A percentile compares a stretch with the other conserved stretches of the same genome.
phyloP scores from a whole-genome alignment of 352 stramenopile genomes.

The Globisporangium okanoganense region DNA sequence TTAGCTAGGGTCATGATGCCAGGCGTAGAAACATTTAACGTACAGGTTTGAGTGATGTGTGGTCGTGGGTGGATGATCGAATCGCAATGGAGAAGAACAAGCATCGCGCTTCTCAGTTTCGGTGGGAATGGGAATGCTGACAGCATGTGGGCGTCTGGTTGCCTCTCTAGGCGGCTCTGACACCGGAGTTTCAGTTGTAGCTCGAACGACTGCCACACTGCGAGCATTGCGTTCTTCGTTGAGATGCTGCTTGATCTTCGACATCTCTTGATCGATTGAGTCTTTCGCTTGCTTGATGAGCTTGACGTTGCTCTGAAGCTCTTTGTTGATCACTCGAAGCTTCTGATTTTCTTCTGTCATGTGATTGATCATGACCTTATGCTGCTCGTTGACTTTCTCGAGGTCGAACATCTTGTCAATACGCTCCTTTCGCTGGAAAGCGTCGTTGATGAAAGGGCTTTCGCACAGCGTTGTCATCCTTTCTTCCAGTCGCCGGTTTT shows the following conservation, averaged over 20 bases:
- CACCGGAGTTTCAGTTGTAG: conserved; percentile 11
- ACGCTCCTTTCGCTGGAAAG: conserved; percentile 82
- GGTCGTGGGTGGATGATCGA: conserved; percentile 12
- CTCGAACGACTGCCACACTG: conserved; percentile 28
- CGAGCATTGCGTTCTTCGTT: conserved; percentile 60
- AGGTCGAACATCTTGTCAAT: conserved; percentile 86
- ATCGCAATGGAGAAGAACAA: conserved; percentile 55
- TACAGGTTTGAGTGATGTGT: neutral
- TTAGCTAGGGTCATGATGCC: conserved; percentile 5
- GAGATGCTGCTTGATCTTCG: conserved; percentile 55
- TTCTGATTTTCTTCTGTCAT: conserved; percentile 79
- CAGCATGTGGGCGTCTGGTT: conserved; percentile 1
- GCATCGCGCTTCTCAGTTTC: conserved; percentile 52
- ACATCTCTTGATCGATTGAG: conserved; percentile 56
- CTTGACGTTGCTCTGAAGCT: conserved; percentile 83
- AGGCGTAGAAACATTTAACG: neutral
- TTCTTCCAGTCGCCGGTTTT: conserved; percentile 88
- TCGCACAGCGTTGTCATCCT: conserved; percentile 90
- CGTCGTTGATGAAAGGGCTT: conserved; percentile 92
- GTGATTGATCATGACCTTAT: conserved; percentile 66
- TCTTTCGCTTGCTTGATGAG: conserved; percentile 77
- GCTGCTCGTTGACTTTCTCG: conserved; percentile 76
- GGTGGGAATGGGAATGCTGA: conserved; percentile 7
- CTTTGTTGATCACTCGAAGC: conserved; percentile 70
- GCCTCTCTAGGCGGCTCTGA: conserved; percentile 12